Base-by-base conservation (phyloP, 2,329 filamentous ascomycete species). In the Fusarium burgessii region DNA sequence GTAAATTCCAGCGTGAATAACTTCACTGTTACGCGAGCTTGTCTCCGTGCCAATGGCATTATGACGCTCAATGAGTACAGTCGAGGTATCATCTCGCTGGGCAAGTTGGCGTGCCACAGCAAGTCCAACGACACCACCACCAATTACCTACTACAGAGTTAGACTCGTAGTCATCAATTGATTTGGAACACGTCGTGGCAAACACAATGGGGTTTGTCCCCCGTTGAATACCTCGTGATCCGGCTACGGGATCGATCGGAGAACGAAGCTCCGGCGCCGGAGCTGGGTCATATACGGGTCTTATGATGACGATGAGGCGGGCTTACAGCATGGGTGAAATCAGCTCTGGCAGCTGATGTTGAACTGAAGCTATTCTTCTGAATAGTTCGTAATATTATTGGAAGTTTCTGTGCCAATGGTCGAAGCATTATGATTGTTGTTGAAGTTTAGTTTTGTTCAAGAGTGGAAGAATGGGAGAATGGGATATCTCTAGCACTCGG, bases 1-100 rank as follows among this genome's bases (percentile, higher is more conserved):
- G 86, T 98, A 98, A 70, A 98, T 87, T 17, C 96, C 96, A 2
- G 93, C 96, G 80, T 99, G 96, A 75, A 99, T 97, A 59, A 98
- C 95, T 87, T 98, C 95, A 77, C 92, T 95, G 84, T 97, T 98
- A 73, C 95, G 91, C 71, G 92, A 93, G 69, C 92, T 95, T 1
- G 94, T 97, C 83, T 98, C 95, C 32, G 90, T 95, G 52, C 95
- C 95, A 29, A 93, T 86, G 54, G 87, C 85, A 25, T 85, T 81
- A 84, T 97, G 93, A 29, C 92, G 90, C 81, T 98, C 95, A 3
- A 98, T 89, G 58, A 97, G 84, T 15, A 97, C 86, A 0, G 93
- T 95, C 4, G 88, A 89, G 9, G 87, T 86, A 23, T 85, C 83
- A 35, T 89, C 84, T 64, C 86, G 84, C 29, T 89, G 88, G 58